Base-by-base conservation (phyloP, 495 filamentous ascomycete genomes). In the Trichoderma reesei region DNA sequence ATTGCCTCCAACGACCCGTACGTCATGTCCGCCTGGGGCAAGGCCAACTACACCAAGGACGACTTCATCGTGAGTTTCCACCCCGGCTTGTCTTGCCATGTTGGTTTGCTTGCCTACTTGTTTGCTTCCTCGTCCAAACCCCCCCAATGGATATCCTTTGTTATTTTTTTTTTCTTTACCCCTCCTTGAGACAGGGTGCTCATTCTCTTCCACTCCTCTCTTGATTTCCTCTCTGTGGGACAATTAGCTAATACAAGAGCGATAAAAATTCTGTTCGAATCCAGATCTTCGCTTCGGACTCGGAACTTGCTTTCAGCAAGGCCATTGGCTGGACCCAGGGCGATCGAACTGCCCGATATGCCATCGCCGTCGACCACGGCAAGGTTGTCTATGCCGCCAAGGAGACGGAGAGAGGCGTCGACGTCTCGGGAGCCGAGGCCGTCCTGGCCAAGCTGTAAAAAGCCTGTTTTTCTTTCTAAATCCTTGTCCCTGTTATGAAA, bases 21-120 rank as follows among this genome's bases (percentile, higher is more conserved):
- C 74, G 92, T 98, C 70, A 96, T 96, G 90, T 86, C 85, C 71
- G 93, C 93, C 62, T 98, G 93, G 93, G 88, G 86, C 73, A 96
- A 96, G 84, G 93, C 92, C 68, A 96, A 96, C 79, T 82, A 82
- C 41, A 82, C 95, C 70, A 89, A 85, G 72, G 84, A 84, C 59
- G 87, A 95, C 63, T 84, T 87, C 66, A 90, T 95, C 70, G 89
- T 93, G 76, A 66, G 86, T 80, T 18, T 65, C 26, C 26, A 26
- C 26, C 26, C 26, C 26, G 26, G 0, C 26, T 20, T 62, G 39
- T 60, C 26, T 26, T 37, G 60, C 38, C 31, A 6, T 33, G 51
- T 31, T 14, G 36, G 3, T 20, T 33, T 38, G 33, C 31, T 11
- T 16, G 16, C 13, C 16, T 36, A 8, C 6, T 48, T 20, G 14